These are phyloP conservation scores for Peribolospora baueri DNA, from an alignment of 768 basidiomycete species.

Conservation along the genomic window DNA sequence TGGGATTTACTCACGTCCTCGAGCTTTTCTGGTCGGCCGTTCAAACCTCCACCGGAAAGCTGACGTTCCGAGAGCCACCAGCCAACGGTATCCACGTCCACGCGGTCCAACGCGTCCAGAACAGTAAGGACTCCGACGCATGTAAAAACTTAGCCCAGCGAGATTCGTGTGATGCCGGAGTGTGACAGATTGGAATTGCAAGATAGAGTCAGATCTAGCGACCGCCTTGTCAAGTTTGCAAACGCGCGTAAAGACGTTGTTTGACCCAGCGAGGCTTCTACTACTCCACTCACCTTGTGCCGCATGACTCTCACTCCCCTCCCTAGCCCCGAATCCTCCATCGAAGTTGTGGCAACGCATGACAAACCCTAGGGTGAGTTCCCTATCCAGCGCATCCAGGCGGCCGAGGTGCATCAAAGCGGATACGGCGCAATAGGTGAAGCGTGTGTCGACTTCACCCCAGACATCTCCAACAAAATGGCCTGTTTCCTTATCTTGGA, in stretches of 20 bases:
- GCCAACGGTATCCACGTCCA: conserved; percentile 52
- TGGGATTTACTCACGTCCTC: conserved; percentile 45
- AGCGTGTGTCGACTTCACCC: conserved; percentile 83
- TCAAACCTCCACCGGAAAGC: conserved; percentile 73
- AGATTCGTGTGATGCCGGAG: no score
- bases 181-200: no score
- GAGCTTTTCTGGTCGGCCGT: conserved; percentile 91
- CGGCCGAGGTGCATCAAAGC: conserved; percentile 57
- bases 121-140: conserved; percentile 73
- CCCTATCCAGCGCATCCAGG: conserved; percentile 39
- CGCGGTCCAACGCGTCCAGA: conserved; percentile 47
- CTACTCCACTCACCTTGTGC: conserved; percentile 39
- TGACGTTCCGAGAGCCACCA: conserved; percentile 94
- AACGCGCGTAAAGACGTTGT: not conserved
- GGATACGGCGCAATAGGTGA: conserved; percentile 63
- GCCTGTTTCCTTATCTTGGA: conserved; percentile 56
- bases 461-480: conserved; percentile 71
- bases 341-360: conserved; percentile 70
- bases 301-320: conserved; percentile 81
- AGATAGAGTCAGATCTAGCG: not conserved
- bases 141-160: conserved; percentile 42
- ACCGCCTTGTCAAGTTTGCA: not conserved
- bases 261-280: not conserved
- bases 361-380: conserved; percentile 48
- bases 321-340: conserved; percentile 63